Percentiles rank a stretch among this genome's conserved stretches.
These are phyloP conservation scores for Polygonum maritimum DNA, from an alignment of 148 eudicot genomes.

Conservation along the genomic window DNA sequence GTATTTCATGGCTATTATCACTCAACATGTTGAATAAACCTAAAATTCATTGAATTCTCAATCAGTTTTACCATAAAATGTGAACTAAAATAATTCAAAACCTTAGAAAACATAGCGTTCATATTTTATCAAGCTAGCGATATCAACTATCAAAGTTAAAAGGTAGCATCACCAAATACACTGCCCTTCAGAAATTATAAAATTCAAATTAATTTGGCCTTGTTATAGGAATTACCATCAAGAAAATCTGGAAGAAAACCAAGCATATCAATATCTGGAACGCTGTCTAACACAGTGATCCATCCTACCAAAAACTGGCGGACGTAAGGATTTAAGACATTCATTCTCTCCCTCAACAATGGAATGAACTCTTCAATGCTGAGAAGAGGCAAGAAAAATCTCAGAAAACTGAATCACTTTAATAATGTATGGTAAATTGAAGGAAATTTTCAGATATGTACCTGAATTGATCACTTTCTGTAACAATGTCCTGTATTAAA, in stretches of 20 bases:
- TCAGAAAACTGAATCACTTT: not conserved
- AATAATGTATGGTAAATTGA: not conserved
- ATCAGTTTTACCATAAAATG: conserved; percentile 10
- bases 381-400: conserved; percentile 16
- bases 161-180: not conserved
- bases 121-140: not conserved
- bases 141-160: not conserved
- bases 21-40: conserved; percentile 98
- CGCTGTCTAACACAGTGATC: conserved; percentile 98
- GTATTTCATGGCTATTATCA: conserved; percentile 89
- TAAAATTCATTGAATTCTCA: conserved; percentile 26
- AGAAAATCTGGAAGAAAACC: conserved; percentile 99
- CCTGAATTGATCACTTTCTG: conserved; percentile 99
- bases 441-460: conserved; percentile 13
- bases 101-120: not conserved
- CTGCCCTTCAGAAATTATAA: not conserved
- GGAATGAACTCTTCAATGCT: conserved; percentile 99
- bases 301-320: conserved; percentile 99
- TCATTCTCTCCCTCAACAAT: conserved; percentile 97
- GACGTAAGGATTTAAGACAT: conserved; percentile 87
- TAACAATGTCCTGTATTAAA: conserved; percentile 78
- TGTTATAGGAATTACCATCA: conserved; percentile 52
- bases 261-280: conserved; percentile 97
- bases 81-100: not conserved
- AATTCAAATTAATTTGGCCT: not conserved